A percentile compares a stretch with the other conserved stretches of the same genome.
Evolutionary conservation across 2,329 filamentous ascomycete genomes (phyloP).

Genomic region (Graphium sp.): DNA sequence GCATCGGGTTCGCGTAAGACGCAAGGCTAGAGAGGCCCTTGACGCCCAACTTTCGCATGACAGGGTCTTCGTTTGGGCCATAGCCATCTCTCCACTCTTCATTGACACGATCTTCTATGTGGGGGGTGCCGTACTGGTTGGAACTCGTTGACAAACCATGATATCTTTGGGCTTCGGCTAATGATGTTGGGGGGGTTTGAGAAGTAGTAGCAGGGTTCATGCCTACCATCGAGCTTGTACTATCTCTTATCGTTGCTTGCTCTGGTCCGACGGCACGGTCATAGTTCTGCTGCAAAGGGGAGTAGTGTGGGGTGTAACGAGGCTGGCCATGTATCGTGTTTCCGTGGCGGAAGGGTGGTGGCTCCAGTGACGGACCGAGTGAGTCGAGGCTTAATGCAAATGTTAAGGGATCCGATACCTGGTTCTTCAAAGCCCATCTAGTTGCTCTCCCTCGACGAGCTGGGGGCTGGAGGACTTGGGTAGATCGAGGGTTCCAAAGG

Average conservation of each 20-base stretch:
- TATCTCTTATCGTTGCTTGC: background rate
- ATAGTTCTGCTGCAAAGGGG: constrained; percentile 35
- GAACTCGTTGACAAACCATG: background rate
- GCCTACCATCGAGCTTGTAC: no score
- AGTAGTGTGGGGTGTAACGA: constrained; percentile 23
- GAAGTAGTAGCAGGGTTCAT: background rate
- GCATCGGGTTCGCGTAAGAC: constrained; percentile 37
- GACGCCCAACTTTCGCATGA: constrained; percentile 12
- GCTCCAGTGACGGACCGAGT: background rate
- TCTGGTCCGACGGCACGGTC: constrained; percentile 29
- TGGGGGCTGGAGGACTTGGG: constrained; percentile 30
- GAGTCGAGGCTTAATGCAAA: background rate
- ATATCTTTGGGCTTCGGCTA: background rate
- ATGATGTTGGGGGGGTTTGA: background rate
- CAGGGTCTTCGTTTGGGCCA: background rate
- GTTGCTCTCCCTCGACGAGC: constrained; percentile 28
- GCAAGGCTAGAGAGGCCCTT: constrained; percentile 35
- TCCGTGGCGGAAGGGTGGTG: no score
- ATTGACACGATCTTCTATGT: background rate
- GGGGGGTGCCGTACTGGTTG: background rate
- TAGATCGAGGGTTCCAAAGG: constrained; percentile 29
- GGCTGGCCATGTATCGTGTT: no score
- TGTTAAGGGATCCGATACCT: background rate
- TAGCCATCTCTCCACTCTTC: background rate
- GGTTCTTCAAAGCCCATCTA: constrained; percentile 15